Conservation (phyloP, 371 early-diverging fungal genomes). For the Lichtheimia corymbifera region DNA sequence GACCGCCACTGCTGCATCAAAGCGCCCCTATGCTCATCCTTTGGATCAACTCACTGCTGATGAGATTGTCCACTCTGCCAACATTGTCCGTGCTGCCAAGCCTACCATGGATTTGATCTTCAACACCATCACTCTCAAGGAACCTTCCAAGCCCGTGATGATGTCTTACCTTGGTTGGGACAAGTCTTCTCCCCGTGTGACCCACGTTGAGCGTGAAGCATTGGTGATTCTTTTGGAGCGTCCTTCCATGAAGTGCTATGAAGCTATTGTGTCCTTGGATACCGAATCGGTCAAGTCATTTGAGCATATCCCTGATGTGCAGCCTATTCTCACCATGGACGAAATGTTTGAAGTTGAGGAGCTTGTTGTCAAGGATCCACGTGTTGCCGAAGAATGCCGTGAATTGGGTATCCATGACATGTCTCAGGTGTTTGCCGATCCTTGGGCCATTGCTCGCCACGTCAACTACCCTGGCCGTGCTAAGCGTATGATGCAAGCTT, state of each 20-base stretch:
- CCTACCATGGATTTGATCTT: conserved; percentile 40
- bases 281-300: conserved; percentile 29
- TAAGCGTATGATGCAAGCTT: conserved; percentile 49
- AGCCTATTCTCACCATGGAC: conserved; percentile 53
- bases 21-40: conserved; percentile 31
- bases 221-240: conserved; percentile 43
- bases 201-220: conserved; percentile 46
- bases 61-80: conserved; percentile 40
- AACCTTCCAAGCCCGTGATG: conserved; percentile 46
- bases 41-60: conserved; percentile 47
- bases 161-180: conserved; percentile 53
- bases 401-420: conserved; percentile 52
- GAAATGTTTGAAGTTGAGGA: conserved; percentile 55
- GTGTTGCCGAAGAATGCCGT: conserved; percentile 42
- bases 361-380: conserved; percentile 39
- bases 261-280: conserved; percentile 44
- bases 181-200: conserved; percentile 30
- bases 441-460: conserved; percentile 57
- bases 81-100: conserved; percentile 37
- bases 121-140: conserved; percentile 54
- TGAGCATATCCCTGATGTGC: conserved; percentile 44
- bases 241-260: conserved; percentile 38
- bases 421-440: conserved; percentile 46
- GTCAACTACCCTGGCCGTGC: conserved; percentile 40
- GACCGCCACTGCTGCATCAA: conserved; percentile 33